Conservation (phyloP, 1,284 basidiomycete species). For the Omphalotus olearius region DNA sequence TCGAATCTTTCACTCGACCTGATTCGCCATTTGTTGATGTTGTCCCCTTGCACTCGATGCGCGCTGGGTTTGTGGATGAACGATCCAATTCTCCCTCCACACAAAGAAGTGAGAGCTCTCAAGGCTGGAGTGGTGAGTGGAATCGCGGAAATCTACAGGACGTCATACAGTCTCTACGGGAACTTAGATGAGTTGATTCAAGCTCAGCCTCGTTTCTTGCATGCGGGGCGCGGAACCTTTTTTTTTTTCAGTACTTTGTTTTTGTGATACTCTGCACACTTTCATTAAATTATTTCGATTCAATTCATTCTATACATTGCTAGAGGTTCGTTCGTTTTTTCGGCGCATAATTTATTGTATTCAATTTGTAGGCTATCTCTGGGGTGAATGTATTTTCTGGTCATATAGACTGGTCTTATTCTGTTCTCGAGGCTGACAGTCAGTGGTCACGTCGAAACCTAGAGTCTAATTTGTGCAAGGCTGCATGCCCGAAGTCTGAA, state of each 20-base stretch:
- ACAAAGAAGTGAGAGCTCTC: neutral
- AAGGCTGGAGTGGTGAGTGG: conserved; percentile 29
- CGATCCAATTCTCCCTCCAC: neutral
- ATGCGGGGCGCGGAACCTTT: too few species aligned
- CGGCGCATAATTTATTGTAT: too few species aligned
- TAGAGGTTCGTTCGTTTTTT: too few species aligned
- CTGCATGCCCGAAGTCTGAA: too few species aligned
- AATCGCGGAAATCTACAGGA: conserved; percentile 25
- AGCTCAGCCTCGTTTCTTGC: too few species aligned
- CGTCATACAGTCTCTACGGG: conserved; percentile 24
- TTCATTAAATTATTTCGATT: neutral
- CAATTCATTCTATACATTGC: neutral
- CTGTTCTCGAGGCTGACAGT: too few species aligned
- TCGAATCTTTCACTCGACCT: neutral
- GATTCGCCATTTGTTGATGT: conserved; percentile 2
- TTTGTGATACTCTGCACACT: neutral
- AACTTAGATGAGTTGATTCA: conserved; percentile 6
- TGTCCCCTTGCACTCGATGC: neutral
- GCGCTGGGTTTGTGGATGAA: too few species aligned
- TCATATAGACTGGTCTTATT: too few species aligned
- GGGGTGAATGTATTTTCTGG: too few species aligned
- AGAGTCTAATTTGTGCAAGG: too few species aligned
- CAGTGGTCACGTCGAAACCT: too few species aligned
- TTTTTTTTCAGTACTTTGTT: neutral
- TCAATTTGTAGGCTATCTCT: too few species aligned